These are phyloP conservation scores for Botrytis squamosa DNA, from an alignment of 2,329 filamentous ascomycete species.

Conservation along the genomic window DNA sequence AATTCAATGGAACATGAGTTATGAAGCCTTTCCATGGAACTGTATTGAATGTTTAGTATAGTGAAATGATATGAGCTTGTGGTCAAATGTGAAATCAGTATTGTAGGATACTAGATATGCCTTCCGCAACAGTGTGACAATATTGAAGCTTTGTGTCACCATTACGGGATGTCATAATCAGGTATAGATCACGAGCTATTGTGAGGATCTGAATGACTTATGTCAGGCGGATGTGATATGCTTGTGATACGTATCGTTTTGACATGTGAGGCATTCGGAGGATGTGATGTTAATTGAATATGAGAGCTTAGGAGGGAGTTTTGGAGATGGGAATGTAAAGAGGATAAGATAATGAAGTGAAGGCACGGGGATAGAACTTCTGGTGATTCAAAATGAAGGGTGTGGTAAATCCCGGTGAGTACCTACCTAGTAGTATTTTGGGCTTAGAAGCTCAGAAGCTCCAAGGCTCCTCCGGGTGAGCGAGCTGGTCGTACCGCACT, in stretches of 20 bases:
- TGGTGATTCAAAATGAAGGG: not conserved
- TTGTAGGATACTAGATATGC: not conserved
- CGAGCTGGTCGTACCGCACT: not conserved
- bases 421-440: no score
- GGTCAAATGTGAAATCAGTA: not conserved
- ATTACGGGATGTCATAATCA: not conserved
- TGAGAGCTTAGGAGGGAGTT: not conserved
- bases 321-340: not conserved
- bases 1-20: conserved; percentile 1
- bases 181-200: not conserved
- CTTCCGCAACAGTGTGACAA: not conserved
- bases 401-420: no score
- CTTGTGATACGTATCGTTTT: not conserved
- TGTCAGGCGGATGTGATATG: not conserved
- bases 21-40: not conserved
- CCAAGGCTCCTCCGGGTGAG: no score
- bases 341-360: not conserved
- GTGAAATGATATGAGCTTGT: not conserved
- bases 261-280: not conserved
- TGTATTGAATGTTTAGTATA: not conserved
- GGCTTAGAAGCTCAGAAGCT: not conserved
- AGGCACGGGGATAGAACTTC: not conserved
- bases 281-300: not conserved
- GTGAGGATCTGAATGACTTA: not conserved
- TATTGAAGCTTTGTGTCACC: not conserved